Conservation (phyloP, 177 flowering plant genomes). For the Vitis hybrid region DNA sequence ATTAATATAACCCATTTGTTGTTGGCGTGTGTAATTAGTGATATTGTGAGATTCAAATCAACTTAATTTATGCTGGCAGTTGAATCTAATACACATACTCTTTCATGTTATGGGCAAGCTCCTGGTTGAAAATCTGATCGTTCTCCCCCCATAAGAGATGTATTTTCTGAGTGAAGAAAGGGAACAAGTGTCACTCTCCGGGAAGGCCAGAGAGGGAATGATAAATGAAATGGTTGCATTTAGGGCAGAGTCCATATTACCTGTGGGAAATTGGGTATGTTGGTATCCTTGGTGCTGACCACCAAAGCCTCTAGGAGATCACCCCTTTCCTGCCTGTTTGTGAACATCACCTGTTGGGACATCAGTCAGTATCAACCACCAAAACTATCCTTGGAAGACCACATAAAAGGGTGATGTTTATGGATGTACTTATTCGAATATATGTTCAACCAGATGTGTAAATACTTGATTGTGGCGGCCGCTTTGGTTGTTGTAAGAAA, state of each 20-base stretch:
- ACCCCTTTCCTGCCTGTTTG: slow-evolving; percentile 78
- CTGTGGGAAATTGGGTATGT: slow-evolving; percentile 56
- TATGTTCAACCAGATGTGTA: no score
- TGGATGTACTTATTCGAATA: no score
- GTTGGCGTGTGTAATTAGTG: no score
- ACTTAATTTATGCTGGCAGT: neutral
- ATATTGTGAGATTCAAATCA: no score
- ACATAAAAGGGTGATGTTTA: no score
- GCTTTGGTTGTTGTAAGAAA: no score
- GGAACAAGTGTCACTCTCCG: neutral
- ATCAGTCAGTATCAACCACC: no score
- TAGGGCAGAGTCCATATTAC: slow-evolving; percentile 15
- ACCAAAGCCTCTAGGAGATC: slow-evolving; percentile 73
- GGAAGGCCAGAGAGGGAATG: neutral
- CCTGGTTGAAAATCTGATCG: slow-evolving; percentile 70
- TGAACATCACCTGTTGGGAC: slow-evolving; percentile 73
- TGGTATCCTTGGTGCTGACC: slow-evolving; percentile 57
- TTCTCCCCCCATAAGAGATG: slow-evolving; percentile 90
- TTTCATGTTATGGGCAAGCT: slow-evolving; percentile 74
- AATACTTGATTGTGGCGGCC: no score
- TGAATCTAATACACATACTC: slow-evolving; percentile 41
- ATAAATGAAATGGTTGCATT: neutral
- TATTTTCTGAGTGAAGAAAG: slow-evolving; percentile 45
- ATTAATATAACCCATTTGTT: no score
- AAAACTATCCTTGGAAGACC: no score